Conservation (phyloP, 345 rosid genomes). For the Alliaria petiolata region DNA sequence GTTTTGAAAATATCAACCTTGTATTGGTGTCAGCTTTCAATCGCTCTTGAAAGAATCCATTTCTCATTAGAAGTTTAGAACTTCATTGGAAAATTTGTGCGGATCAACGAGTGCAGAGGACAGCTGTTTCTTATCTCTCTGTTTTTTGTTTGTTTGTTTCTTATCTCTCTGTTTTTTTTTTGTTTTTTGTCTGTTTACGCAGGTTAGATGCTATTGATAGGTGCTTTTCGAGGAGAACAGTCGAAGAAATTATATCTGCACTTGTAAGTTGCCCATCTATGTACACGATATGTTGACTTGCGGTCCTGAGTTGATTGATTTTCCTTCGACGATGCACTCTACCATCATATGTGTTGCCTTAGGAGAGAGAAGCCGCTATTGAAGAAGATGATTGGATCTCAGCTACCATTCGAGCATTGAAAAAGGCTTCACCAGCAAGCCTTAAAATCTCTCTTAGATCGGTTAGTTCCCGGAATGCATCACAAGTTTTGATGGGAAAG, state of each 20-base stretch:
- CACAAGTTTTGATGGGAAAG: not conserved
- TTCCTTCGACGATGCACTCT: conserved; percentile 6
- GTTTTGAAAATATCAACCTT: not conserved
- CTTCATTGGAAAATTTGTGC: not conserved
- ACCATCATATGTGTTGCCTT: conserved; percentile 5
- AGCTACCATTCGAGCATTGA: conserved; percentile 47
- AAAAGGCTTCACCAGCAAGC: conserved; percentile 82
- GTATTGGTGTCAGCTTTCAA: not conserved
- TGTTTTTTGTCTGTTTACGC: conserved; percentile 17
- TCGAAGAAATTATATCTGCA: conserved; percentile 78
- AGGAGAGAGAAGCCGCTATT: conserved; percentile 55
- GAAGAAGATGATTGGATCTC: conserved; percentile 55
- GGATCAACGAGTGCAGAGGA: not conserved
- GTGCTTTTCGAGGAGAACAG: conserved; percentile 71
- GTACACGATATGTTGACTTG: not conserved
- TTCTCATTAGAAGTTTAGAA: not conserved
- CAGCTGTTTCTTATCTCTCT: not conserved
- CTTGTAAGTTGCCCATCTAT: conserved; percentile 49
- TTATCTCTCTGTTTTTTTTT: conserved; percentile 21
- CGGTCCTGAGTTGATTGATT: not conserved
- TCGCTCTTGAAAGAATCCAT: not conserved
- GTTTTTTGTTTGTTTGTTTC: not conserved
- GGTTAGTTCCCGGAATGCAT: conserved; percentile 36
- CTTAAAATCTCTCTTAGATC: conserved; percentile 82
- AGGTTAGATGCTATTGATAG: conserved; percentile 73